phyloP scores from a whole-genome alignment of 2,329 filamentous ascomycete genomes.

The Colletotrichum musae region DNA sequence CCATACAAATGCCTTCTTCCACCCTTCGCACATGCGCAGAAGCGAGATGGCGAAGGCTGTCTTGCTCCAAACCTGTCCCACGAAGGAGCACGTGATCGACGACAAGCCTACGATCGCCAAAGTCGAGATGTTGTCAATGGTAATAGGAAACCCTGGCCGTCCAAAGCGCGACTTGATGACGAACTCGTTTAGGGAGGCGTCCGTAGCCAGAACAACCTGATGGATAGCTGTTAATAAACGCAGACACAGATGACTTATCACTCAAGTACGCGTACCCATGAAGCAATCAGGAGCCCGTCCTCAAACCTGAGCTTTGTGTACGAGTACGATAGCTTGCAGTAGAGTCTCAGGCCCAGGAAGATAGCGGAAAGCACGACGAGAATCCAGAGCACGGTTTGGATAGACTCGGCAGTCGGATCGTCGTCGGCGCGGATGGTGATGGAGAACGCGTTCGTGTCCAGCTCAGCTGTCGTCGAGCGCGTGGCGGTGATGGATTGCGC shows the following conservation, averaged over 20 bases:
- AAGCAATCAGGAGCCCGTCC: slow-evolving; percentile 45
- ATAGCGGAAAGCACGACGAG: slow-evolving; percentile 42
- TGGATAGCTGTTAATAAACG: background rate
- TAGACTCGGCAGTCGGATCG: slow-evolving; percentile 11
- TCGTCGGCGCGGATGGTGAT: slow-evolving; percentile 33
- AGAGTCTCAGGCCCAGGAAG: slow-evolving; percentile 44
- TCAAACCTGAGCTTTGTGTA: slow-evolving; percentile 47
- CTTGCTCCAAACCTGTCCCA: slow-evolving; percentile 53
- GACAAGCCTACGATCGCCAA: slow-evolving; percentile 40
- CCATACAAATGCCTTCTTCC: slow-evolving; percentile 48
- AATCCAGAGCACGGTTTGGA: slow-evolving; percentile 41
- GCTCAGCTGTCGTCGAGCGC: slow-evolving; percentile 4
- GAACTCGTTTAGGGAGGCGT: slow-evolving; percentile 36
- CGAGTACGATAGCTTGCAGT: slow-evolving; percentile 45
- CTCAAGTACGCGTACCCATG: slow-evolving; percentile 42
- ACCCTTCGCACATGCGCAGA: slow-evolving; percentile 48
- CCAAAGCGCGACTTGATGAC: slow-evolving; percentile 39
- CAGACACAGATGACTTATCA: background rate
- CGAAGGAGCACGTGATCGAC: slow-evolving; percentile 49
- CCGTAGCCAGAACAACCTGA: slow-evolving; percentile 24
- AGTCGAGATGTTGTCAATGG: slow-evolving; percentile 5
- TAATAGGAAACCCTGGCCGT: slow-evolving; percentile 30
- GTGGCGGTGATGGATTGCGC: slow-evolving; percentile 13
- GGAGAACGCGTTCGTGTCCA: slow-evolving; percentile 21
- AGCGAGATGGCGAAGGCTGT: slow-evolving; percentile 56